These are phyloP conservation scores for Mollisia scopiformis DNA, from an alignment of 2,329 filamentous ascomycete species.

Conservation along the genomic window DNA sequence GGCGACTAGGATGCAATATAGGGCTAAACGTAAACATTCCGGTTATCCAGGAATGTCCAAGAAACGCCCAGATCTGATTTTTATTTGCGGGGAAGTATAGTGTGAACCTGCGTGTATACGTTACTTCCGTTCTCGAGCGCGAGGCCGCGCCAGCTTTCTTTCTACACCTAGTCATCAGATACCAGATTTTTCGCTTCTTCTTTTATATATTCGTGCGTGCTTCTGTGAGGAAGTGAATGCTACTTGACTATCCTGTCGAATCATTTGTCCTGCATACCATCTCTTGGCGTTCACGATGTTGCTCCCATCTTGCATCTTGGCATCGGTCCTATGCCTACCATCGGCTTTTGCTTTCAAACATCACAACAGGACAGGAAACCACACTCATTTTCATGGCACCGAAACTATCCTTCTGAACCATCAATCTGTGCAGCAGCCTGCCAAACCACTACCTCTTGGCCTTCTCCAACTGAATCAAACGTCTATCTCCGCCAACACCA, in stretches of 20 bases:
- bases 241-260: neutral
- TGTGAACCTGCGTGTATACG: neutral
- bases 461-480: neutral
- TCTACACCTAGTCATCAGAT: neutral
- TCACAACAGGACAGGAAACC: neutral
- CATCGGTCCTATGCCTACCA: slow-evolving; percentile 15
- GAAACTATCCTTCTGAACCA: slow-evolving; percentile 13
- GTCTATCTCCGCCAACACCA: slow-evolving; percentile 7
- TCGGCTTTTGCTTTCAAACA: slow-evolving; percentile 2
- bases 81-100: neutral
- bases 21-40: slow-evolving; percentile 8
- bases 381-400: slow-evolving; percentile 1
- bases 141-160: neutral
- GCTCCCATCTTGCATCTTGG: slow-evolving; percentile 10
- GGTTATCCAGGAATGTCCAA: slow-evolving; percentile 4
- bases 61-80: slow-evolving; percentile 10
- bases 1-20: slow-evolving; percentile 1
- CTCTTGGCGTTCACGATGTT: slow-evolving; percentile 12
- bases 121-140: neutral
- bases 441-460: neutral
- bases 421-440: slow-evolving; percentile 13
- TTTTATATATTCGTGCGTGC: slow-evolving; percentile 2
- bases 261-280: neutral
- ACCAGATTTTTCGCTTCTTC: neutral
- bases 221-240: neutral